Conservation (phyloP, 106 monocot species). For the Dendrobium nobile region DNA sequence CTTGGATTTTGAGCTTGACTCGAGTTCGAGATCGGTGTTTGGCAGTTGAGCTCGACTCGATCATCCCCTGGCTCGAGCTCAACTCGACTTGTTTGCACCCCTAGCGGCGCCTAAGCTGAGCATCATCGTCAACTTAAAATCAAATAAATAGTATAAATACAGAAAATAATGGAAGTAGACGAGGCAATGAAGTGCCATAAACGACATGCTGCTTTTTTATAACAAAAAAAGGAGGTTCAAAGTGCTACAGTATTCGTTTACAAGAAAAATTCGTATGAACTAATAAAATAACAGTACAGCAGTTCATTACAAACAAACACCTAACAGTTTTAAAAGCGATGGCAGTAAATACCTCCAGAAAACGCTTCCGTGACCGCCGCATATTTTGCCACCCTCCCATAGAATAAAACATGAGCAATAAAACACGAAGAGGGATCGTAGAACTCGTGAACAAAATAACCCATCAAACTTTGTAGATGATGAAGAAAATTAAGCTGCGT, state of each 20-base stretch:
- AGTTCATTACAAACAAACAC: background rate
- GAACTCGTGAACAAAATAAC: background rate
- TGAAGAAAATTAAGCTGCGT: background rate
- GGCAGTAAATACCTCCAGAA: background rate
- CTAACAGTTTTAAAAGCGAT: background rate
- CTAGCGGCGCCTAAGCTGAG: too few relatives aligned
- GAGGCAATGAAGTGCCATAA: too few relatives aligned
- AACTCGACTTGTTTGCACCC: too few relatives aligned
- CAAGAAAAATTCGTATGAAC: slow-evolving; percentile 1
- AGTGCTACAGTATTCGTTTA: background rate
- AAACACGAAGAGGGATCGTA: background rate
- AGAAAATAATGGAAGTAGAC: too few relatives aligned
- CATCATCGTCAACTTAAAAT: too few relatives aligned
- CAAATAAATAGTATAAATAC: too few relatives aligned
- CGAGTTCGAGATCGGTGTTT: too few relatives aligned
- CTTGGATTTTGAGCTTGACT: too few relatives aligned
- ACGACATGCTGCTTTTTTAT: too few relatives aligned
- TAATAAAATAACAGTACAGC: background rate
- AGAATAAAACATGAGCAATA: background rate
- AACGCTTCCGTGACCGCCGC: background rate
- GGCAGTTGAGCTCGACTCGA: too few relatives aligned
- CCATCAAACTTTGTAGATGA: background rate
- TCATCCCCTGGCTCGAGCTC: too few relatives aligned
- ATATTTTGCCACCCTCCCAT: background rate
- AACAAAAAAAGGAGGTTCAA: background rate